phyloP scores from a whole-genome alignment of 306 rosid genomes.

The Acacia melanoxylon region DNA sequence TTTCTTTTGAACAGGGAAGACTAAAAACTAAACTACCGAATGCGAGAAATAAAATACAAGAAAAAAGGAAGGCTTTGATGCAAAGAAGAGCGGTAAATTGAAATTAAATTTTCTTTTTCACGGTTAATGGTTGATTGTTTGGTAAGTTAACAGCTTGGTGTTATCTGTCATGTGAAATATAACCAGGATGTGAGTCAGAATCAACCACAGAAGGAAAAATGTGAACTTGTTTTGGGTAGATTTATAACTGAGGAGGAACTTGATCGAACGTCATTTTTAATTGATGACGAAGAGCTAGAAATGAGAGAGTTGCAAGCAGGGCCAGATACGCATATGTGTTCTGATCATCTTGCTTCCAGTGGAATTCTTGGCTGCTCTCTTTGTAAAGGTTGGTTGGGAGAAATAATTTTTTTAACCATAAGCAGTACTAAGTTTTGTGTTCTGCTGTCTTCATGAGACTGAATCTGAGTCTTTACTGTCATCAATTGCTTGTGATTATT shows the following conservation, averaged over 20 bases:
- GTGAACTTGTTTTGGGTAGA: conserved; percentile 69
- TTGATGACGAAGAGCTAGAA: conserved; percentile 95
- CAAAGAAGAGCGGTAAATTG: conserved; percentile 59
- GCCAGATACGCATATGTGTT: conserved; percentile 44
- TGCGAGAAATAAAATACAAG: conserved; percentile 54
- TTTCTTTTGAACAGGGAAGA: conserved; percentile 58
- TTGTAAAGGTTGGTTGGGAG: conserved; percentile 68
- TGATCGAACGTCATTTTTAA: conserved; percentile 55
- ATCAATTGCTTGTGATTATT: conserved; percentile 29
- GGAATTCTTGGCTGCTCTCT: conserved; percentile 67
- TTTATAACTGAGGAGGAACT: conserved; percentile 43
- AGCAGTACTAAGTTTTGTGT: not conserved
- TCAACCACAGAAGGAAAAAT: conserved; percentile 47
- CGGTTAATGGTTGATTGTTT: conserved; percentile 26
- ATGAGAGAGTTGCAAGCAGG: conserved; percentile 65
- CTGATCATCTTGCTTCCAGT: conserved; percentile 59
- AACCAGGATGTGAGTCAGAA: conserved; percentile 39
- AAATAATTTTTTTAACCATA: conserved; percentile 15
- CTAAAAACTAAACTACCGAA: conserved; percentile 47
- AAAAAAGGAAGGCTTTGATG: conserved; percentile 50
- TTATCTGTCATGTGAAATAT: conserved; percentile 57
- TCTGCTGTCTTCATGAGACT: conserved; percentile 23
- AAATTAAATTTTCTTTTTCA: conserved; percentile 17
- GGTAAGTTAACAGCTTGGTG: conserved; percentile 21
- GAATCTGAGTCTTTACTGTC: conserved; percentile 25